A percentile compares a stretch with the other conserved stretches of the same genome.
Evolutionary conservation across 2,329 filamentous ascomycete species (phyloP).

Genomic region (Parascedosporium putredinis): DNA sequence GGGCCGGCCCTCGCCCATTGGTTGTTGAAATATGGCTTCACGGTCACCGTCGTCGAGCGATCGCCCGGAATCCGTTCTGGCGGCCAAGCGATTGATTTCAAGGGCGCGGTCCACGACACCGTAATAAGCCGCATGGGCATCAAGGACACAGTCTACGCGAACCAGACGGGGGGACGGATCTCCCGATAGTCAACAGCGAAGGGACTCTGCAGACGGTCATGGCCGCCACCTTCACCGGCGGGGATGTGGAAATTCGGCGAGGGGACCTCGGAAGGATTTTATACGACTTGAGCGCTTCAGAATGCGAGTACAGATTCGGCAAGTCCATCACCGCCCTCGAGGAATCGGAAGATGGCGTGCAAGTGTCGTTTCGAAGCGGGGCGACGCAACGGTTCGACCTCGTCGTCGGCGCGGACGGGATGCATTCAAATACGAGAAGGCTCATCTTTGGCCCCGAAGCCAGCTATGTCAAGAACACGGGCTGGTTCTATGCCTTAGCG

Average conservation of each 20-base stretch:
- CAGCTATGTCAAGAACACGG: background rate
- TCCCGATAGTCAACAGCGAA: background rate
- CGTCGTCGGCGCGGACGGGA: background rate
- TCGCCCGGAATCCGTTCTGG: conserved; percentile 15
- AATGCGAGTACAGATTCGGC: background rate
- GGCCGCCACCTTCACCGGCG: background rate
- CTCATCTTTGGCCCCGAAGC: background rate
- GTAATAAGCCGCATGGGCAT: background rate
- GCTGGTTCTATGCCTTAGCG: background rate
- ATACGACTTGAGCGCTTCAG: background rate
- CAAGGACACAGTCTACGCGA: background rate
- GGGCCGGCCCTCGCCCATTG: conserved; percentile 22
- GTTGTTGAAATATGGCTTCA: conserved; percentile 19
- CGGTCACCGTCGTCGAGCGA: conserved; percentile 29
- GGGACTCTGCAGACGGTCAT: background rate
- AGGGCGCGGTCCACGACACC: background rate
- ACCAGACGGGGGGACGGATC: background rate
- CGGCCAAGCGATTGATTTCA: background rate
- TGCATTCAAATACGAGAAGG: background rate
- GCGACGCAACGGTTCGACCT: background rate
- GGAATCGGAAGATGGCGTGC: background rate
- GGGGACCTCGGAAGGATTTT: background rate
- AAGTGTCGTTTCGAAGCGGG: background rate
- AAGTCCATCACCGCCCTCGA: background rate
- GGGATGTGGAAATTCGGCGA: background rate